These are phyloP conservation scores for Hylodesmum podocarpum DNA, from an alignment of 306 rosid genomes.

Conservation along the genomic window DNA sequence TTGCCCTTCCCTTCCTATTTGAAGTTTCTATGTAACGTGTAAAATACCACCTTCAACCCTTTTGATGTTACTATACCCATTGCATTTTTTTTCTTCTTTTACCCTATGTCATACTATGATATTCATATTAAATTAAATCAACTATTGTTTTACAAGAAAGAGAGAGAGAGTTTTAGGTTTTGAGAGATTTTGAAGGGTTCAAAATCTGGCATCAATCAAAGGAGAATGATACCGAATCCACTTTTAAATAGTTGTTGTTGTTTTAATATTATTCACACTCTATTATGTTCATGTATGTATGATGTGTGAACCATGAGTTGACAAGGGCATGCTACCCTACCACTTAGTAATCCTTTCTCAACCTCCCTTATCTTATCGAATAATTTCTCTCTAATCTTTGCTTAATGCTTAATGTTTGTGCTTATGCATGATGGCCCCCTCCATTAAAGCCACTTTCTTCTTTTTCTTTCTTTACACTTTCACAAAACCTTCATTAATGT, in stretches of 20 bases:
- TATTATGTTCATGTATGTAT: not conserved
- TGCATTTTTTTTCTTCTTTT: not conserved
- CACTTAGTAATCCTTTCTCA: constrained; percentile 60
- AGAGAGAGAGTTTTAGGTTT: not conserved
- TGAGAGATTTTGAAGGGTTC: not conserved
- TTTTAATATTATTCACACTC: not conserved
- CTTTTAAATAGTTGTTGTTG: not conserved
- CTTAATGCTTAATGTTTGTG: constrained; percentile 70
- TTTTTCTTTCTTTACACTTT: constrained; percentile 30
- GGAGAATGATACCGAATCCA: constrained; percentile 17
- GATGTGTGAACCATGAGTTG: constrained; percentile 48
- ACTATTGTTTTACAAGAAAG: no score
- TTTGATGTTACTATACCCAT: constrained; percentile 8
- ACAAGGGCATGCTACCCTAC: constrained; percentile 95
- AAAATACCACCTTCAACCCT: constrained; percentile 37
- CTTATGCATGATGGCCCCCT: constrained; percentile 76
- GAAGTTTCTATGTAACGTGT: constrained; percentile 33
- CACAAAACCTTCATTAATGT: constrained; percentile 41
- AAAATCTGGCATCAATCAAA: constrained; percentile 5
- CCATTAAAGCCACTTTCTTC: constrained; percentile 59
- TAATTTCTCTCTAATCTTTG: constrained; percentile 70
- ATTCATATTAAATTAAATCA: no score
- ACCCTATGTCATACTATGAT: not conserved
- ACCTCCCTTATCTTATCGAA: constrained; percentile 66
- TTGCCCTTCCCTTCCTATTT: constrained; percentile 21